These are phyloP conservation scores for Grigorovia jiainica DNA, from an alignment of 805 yeast genomes.

Conservation along the genomic window DNA sequence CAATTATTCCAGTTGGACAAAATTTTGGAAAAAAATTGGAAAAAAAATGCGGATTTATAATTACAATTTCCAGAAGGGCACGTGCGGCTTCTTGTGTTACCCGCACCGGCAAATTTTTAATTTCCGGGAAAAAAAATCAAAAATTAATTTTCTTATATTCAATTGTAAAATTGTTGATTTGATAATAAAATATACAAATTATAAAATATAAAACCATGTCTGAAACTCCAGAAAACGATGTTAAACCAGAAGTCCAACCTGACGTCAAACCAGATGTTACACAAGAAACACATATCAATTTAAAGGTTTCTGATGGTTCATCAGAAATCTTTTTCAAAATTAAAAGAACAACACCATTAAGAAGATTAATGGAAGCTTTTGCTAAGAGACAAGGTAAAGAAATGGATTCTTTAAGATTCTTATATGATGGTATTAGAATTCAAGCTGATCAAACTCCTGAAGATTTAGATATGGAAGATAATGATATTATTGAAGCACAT, in stretches of 20 bases:
- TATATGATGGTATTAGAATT: slow-evolving; percentile 89
- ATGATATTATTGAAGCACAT: slow-evolving; percentile 94
- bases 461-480: slow-evolving; percentile 86
- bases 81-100: no score
- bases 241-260: slow-evolving; percentile 19
- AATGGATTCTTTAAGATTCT: slow-evolving; percentile 70
- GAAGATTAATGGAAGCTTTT: slow-evolving; percentile 93
- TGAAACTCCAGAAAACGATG: slow-evolving; percentile 22
- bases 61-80: no score
- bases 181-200: not conserved
- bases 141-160: no score
- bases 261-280: slow-evolving; percentile 43
- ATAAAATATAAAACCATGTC: slow-evolving; percentile 14
- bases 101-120: no score
- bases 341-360: slow-evolving; percentile 83
- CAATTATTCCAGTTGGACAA: no score
- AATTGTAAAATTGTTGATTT: no score
- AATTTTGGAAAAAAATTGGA: no score
- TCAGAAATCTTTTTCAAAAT: slow-evolving; percentile 94
- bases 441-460: slow-evolving; percentile 87
- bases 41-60: no score
- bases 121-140: no score
- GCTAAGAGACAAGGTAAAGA: slow-evolving; percentile 96
- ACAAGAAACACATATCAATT: slow-evolving; percentile 76
- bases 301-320: slow-evolving; percentile 88